Evolutionary conservation across 768 basidiomycete genomes (phyloP), one percentile per base, ranked within the genome.

Genomic region (Mycena epipterygia): DNA sequence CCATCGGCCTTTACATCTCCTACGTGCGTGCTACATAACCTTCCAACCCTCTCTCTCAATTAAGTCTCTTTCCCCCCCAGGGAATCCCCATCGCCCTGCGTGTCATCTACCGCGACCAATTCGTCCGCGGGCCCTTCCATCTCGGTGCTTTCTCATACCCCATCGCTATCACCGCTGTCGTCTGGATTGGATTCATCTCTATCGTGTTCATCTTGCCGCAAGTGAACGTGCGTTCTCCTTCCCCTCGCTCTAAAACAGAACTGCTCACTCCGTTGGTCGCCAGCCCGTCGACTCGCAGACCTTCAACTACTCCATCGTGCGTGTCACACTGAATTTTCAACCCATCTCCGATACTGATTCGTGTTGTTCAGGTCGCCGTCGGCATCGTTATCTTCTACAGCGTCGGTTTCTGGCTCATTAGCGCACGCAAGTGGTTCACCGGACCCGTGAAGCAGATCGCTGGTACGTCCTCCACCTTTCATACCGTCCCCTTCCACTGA

Each of bases 1-100:
- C 92, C 0, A 93, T 93, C 64, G 93, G 93, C 0, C 81, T 93
- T 14, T 94, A 94, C 75, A 91, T 91, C 35, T 92, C 90, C 0
- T 95, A 94, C 75, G 91, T 90, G 87, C 66, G 32, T 82, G 73
- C 25, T 13, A 12, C 12, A 23, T 27, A 33, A 33, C 19, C 39
- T 32, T 5, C 16, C 23, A 21, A 14, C 13, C 13, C n/a, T 16
- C 29, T 49, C 9, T 51, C 30, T 14, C n/a, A 29, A 25, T n/a
- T 51, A 14, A 65, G 42, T n/a, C 32, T 30, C 42, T 23, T 23
- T 14, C 16, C 29, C 27, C 33, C 30, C 6, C 8, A 70, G 89
- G 90, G 83, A 19, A 89, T 94, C 23, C 93, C 93, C 0, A 93
- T 94, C 68, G 86, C 87, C 0, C 84, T 93, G 13, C 88, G 91